These are phyloP conservation scores for Colletotrichum phormii DNA, from an alignment of 2,329 filamentous ascomycete species.

Conservation along the genomic window DNA sequence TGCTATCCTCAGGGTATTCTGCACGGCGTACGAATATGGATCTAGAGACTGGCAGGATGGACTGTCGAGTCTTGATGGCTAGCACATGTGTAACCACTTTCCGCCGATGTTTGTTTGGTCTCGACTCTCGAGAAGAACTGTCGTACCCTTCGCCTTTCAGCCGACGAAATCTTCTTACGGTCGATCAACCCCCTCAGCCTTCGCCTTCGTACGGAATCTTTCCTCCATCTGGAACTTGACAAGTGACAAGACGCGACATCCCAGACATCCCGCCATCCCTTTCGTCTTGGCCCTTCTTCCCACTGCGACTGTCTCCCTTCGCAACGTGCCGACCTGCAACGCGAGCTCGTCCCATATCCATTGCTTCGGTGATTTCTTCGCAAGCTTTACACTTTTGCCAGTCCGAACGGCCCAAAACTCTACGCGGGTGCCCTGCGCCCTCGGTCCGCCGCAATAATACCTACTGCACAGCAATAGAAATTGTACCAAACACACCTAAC, in stretches of 20 bases:
- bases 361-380: constrained; percentile 1
- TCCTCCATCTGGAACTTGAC: constrained; percentile 27
- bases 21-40: not conserved
- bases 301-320: not conserved
- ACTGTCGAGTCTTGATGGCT: not conserved
- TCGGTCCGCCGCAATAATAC: not conserved
- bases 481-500: not conserved
- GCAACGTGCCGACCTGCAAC: not conserved
- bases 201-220: not conserved
- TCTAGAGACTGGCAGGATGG: not conserved
- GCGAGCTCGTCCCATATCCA: constrained; percentile 7
- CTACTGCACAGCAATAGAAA: not conserved
- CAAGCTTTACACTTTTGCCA: not conserved
- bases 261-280: constrained; percentile 21
- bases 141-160: not conserved
- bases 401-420: not conserved
- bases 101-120: not conserved
- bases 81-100: not conserved
- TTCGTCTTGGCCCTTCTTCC: not conserved
- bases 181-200: not conserved
- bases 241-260: constrained; percentile 33
- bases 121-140: not conserved
- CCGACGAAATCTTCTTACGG: not conserved
- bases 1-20: not conserved
- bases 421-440: not conserved